Base-by-base conservation (phyloP, 2,329 filamentous ascomycete genomes). In the Calonectria honghensis region DNA sequence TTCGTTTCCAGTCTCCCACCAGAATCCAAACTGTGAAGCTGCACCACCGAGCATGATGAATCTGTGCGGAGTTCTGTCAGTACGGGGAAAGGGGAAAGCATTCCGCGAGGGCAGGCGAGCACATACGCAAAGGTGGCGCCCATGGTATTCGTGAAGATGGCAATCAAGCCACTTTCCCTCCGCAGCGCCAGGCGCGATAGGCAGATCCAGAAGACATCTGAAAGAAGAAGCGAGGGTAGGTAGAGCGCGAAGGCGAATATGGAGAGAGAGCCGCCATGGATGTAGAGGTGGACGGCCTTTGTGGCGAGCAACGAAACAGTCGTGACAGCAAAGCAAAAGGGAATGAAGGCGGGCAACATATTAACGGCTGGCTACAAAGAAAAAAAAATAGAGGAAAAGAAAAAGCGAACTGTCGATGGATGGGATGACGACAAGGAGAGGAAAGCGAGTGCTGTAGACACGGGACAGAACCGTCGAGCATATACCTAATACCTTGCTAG, bases 1-100 rank as follows among this genome's bases (percentile, higher is more conserved):
- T 61, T 83, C 81, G 37, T 82, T 82, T 18, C 82, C 82, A 0
- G 83, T 83, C 24, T 81, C 74, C 70, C 78, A 82, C 65, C 77
- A 84, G 78, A 84, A 84, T 39, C 83, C 82, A 20, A 83, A 68
- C 32, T 84, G 82, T 4, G 82, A 83, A 2, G 83, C 77, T 51
- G 83, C 83, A 11, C 81, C 83, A 52, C 77, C 79, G 6, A 82
- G 65, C 2, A 82, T 79, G 18, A 84, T 70, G 64, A 82, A 54
- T 64, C 82, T 83, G 52, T 24, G 20, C 18, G 18, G 11, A 13
- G 4, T 11, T 7, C 4, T 7, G 37, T 79, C 57, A 79, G 57
- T 61, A 61, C 9, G 6, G 54, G 20, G n/a, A 14, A 14, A 16
- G 18, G 16, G 73, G 14, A 11, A 24, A 3, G 4, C 14, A 7